phyloP scores from a whole-genome alignment of 1,284 basidiomycete genomes.

The Thelephora terrestris region DNA sequence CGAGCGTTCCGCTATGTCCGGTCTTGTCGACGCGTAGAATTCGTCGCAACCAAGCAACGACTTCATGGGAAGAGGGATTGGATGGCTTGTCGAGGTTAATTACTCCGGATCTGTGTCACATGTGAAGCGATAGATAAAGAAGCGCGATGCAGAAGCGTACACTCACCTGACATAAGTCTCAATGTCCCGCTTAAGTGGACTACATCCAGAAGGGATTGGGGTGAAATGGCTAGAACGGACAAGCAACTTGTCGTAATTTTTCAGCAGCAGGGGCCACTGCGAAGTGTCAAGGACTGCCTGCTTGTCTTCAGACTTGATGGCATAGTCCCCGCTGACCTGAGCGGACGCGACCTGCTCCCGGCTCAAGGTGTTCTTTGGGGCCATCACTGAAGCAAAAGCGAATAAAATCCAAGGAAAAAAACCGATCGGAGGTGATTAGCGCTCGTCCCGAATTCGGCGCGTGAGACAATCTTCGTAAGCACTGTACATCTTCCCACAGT shows the following conservation, averaged over 20 bases:
- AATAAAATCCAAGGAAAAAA: neutral
- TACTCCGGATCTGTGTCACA: conserved; percentile 70
- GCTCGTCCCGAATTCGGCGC: neutral
- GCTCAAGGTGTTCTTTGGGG: conserved; percentile 37
- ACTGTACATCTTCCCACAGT: neutral
- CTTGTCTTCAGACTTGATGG: conserved; percentile 72
- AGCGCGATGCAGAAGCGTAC: neutral
- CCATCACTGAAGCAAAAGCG: conserved; percentile 26
- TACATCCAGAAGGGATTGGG: conserved; percentile 87
- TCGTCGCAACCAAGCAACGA: conserved; percentile 96
- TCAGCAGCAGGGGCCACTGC: conserved; percentile 95
- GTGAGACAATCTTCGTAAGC: neutral
- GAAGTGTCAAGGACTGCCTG: conserved; percentile 86
- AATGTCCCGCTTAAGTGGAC: conserved; percentile 91
- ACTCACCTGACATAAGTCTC: conserved; percentile 80
- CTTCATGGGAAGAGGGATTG: conserved; percentile 99
- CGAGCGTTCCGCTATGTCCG: conserved; percentile 94
- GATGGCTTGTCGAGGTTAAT: conserved; percentile 99
- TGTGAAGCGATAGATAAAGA: conserved; percentile 1
- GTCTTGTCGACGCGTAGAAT: conserved; percentile 98
- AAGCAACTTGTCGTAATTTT: conserved; percentile 97
- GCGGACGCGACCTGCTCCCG: conserved; percentile 61
- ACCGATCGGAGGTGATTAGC: neutral
- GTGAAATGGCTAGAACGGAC: conserved; percentile 97
- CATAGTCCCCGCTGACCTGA: conserved; percentile 67